These are phyloP conservation scores for Cardiospermum halicacabum DNA, from an alignment of 345 rosid species.

Conservation along the genomic window DNA sequence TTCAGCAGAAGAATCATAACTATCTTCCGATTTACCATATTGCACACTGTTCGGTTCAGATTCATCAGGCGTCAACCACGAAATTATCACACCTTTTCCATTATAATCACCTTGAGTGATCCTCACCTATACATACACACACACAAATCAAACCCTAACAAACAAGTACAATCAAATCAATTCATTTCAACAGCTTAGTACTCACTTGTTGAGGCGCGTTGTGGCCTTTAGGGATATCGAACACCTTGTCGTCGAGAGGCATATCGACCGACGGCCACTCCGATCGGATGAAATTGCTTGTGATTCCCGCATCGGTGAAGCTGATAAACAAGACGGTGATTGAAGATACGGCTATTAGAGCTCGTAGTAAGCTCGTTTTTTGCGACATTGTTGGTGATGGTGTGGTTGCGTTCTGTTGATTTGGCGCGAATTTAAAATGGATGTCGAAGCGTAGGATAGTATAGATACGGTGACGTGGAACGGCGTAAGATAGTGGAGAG, in stretches of 20 bases:
- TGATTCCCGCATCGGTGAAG: slow-evolving; percentile 21
- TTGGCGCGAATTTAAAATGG: no score
- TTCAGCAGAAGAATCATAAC: slow-evolving; percentile 22
- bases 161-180: not conserved
- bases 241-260: slow-evolving; percentile 36
- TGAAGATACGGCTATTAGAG: not conserved
- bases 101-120: slow-evolving; percentile 44
- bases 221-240: slow-evolving; percentile 33
- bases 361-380: not conserved
- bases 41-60: slow-evolving; percentile 24
- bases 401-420: no score
- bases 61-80: slow-evolving; percentile 34
- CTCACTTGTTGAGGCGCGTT: slow-evolving; percentile 46
- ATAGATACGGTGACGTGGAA: not conserved
- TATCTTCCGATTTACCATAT: slow-evolving; percentile 26
- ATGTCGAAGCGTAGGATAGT: not conserved
- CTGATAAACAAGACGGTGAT: not conserved
- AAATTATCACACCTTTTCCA: slow-evolving; percentile 40
- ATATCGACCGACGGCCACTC: slow-evolving; percentile 31
- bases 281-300: slow-evolving; percentile 38
- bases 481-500: not conserved
- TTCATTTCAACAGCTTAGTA: not conserved
- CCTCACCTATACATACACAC: slow-evolving; percentile 36
- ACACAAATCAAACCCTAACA: no score
- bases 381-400: not conserved